Evolutionary conservation across 2,329 filamentous ascomycete genomes (phyloP).

Genomic region (Beauveria asiatica): DNA sequence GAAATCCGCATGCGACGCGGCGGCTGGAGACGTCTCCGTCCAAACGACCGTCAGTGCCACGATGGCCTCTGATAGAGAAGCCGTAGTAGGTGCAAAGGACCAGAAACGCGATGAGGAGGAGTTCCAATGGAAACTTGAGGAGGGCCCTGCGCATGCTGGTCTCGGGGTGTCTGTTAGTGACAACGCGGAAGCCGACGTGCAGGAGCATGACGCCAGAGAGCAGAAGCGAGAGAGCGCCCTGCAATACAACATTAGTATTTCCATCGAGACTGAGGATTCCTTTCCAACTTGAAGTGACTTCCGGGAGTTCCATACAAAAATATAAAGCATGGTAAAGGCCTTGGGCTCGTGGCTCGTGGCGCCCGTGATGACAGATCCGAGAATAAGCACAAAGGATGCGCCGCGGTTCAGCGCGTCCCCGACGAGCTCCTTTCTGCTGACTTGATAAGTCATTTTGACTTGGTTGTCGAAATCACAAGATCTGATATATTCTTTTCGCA

Average conservation of each 20-base stretch:
- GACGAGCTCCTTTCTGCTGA: background rate
- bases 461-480: background rate
- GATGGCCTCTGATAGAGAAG: background rate
- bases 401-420: constrained; percentile 4
- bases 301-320: background rate
- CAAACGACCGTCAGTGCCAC: background rate
- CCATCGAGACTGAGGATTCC: background rate
- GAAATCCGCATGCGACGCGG: constrained; percentile 7
- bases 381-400: background rate
- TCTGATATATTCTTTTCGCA: background rate
- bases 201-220: background rate
- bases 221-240: background rate
- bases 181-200: background rate
- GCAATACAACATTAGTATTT: background rate
- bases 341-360: constrained; percentile 6
- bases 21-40: constrained; percentile 1
- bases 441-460: background rate
- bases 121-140: background rate
- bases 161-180: background rate
- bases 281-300: background rate
- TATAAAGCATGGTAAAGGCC: constrained; percentile 8
- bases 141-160: constrained; percentile 5
- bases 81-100: constrained; percentile 1
- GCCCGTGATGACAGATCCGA: constrained; percentile 1
- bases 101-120: background rate